These are phyloP conservation scores for Botrytis paeoniae DNA, from an alignment of 2,329 filamentous ascomycete genomes.

Conservation along the genomic window DNA sequence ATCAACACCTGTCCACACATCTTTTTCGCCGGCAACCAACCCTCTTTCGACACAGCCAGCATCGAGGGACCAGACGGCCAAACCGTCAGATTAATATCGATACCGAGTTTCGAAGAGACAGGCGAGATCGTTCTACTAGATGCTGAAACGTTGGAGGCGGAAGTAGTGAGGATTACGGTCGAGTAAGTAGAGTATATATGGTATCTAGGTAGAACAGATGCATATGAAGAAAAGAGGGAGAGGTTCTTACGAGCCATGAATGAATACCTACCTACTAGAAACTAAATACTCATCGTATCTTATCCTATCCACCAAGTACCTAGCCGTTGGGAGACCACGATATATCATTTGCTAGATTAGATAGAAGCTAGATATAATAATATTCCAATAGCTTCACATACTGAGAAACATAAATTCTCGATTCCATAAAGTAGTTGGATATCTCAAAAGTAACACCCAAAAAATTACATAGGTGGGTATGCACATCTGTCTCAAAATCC, in stretches of 20 bases:
- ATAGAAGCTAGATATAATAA: background rate
- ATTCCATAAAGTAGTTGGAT: background rate
- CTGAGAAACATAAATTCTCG: background rate
- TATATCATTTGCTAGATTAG: background rate
- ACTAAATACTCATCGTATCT: background rate
- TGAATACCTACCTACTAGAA: background rate
- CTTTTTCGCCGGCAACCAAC: slow-evolving; percentile 85
- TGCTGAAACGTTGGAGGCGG: slow-evolving; percentile 70
- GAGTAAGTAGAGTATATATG: background rate
- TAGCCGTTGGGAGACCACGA: background rate
- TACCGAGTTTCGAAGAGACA: slow-evolving; percentile 78
- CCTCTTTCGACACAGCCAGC: slow-evolving; percentile 68
- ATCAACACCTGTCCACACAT: slow-evolving; percentile 82
- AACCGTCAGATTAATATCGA: slow-evolving; percentile 70
- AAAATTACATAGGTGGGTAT: background rate
- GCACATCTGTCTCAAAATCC: no score
- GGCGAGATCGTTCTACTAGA: slow-evolving; percentile 82
- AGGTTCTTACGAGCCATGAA: background rate
- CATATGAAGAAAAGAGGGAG: background rate
- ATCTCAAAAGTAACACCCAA: background rate
- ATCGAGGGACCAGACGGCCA: slow-evolving; percentile 68
- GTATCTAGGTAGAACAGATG: background rate
- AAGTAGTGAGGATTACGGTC: slow-evolving; percentile 32
- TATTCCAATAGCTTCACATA: background rate
- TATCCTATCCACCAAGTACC: background rate